Percentiles rank a stretch among this genome's conserved stretches.
phyloP scores from a whole-genome alignment of 2,329 filamentous ascomycete species.

The Fusarium sp. region DNA sequence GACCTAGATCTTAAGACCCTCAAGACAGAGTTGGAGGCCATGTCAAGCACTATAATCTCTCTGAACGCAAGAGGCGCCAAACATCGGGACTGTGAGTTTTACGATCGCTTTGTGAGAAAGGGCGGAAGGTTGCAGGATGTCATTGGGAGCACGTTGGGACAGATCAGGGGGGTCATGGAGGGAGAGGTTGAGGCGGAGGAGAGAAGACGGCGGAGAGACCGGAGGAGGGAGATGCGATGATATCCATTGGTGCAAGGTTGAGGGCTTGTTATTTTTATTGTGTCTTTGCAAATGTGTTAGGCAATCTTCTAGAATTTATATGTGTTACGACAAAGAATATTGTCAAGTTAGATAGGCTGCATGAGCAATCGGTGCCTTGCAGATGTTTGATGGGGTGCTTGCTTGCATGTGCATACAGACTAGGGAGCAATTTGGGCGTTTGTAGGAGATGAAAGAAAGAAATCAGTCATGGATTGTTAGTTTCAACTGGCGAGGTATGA shows the following conservation, averaged over 20 bases:
- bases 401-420: background rate
- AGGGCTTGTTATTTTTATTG: background rate
- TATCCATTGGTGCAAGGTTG: slow-evolving; percentile 10
- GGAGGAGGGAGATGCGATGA: slow-evolving; percentile 2
- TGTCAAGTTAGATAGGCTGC: background rate
- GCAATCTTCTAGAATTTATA: slow-evolving; percentile 18
- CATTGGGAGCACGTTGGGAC: slow-evolving; percentile 37
- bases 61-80: slow-evolving; percentile 33
- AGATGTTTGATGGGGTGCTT: slow-evolving; percentile 16
- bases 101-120: slow-evolving; percentile 38
- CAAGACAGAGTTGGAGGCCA: slow-evolving; percentile 37
- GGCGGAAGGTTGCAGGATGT: slow-evolving; percentile 38
- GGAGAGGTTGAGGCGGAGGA: slow-evolving; percentile 10
- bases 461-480: slow-evolving; percentile 1
- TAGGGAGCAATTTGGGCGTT: background rate
- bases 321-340: slow-evolving; percentile 12
- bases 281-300: background rate
- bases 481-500: background rate
- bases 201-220: slow-evolving; percentile 19
- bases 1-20: slow-evolving; percentile 35
- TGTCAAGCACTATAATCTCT: slow-evolving; percentile 41
- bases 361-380: background rate
- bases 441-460: background rate
- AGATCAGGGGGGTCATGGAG: slow-evolving; percentile 34
- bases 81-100: slow-evolving; percentile 39